Evolutionary conservation across 148 eudicot genomes (phyloP).

Genomic region (Agrostemma githago): DNA sequence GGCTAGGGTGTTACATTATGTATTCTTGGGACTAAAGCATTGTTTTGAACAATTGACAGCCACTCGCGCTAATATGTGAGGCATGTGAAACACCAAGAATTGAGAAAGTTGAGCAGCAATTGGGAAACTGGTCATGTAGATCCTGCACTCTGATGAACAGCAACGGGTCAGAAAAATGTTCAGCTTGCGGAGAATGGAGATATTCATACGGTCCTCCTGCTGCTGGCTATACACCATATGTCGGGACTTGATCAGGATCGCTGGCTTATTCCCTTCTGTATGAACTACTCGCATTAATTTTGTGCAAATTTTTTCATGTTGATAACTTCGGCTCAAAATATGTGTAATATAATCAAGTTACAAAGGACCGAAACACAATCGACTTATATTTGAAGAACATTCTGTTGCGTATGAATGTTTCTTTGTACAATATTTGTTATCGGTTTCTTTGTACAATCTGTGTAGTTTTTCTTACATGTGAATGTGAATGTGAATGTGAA

Average conservation of each 20-base stretch:
- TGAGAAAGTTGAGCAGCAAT: constrained; percentile 31
- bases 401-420: background rate
- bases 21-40: too few relatives aligned
- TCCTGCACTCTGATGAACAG: constrained; percentile 77
- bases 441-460: too few relatives aligned
- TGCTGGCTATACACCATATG: constrained; percentile 42
- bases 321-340: too few relatives aligned
- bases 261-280: background rate
- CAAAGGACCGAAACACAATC: background rate
- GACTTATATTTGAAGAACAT: background rate
- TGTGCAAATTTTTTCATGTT: background rate
- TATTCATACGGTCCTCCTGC: constrained; percentile 66
- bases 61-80: constrained; percentile 58
- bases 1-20: too few relatives aligned
- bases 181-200: constrained; percentile 81
- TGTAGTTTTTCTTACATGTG: background rate
- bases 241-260: constrained; percentile 39
- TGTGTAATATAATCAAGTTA: background rate
- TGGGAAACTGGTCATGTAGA: constrained; percentile 62
- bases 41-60: constrained; percentile 44
- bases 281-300: background rate
- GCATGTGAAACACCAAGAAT: constrained; percentile 52
- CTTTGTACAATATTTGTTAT: background rate
- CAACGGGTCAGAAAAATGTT: constrained; percentile 51
- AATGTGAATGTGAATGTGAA: background rate